These are phyloP conservation scores for Phialophora chinensis DNA, from an alignment of 2,329 filamentous ascomycete genomes.

Conservation along the genomic window DNA sequence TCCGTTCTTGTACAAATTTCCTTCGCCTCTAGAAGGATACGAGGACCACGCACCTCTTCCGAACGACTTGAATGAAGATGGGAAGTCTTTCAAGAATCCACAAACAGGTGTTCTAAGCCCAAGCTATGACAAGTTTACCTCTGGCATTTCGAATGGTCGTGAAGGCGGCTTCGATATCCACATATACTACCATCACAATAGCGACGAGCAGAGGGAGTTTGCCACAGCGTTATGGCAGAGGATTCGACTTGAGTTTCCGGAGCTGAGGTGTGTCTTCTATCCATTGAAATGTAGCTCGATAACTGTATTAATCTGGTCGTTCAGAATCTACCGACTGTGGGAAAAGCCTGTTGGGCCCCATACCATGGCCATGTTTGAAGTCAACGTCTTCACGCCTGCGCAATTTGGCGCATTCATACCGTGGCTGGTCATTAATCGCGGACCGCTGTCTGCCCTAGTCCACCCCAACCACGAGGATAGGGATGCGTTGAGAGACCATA, in stretches of 20 bases:
- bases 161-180: slow-evolving; percentile 77
- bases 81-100: slow-evolving; percentile 77
- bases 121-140: slow-evolving; percentile 72
- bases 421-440: slow-evolving; percentile 82
- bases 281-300: background rate
- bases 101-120: slow-evolving; percentile 65
- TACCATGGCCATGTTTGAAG: slow-evolving; percentile 87
- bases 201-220: slow-evolving; percentile 67
- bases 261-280: slow-evolving; percentile 42
- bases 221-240: slow-evolving; percentile 77
- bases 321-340: slow-evolving; percentile 75
- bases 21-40: slow-evolving; percentile 60
- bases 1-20: slow-evolving; percentile 60
- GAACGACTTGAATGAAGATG: slow-evolving; percentile 68
- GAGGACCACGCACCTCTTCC: slow-evolving; percentile 56
- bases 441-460: slow-evolving; percentile 76
- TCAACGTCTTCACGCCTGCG: slow-evolving; percentile 81
- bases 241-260: slow-evolving; percentile 75
- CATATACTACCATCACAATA: slow-evolving; percentile 76
- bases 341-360: slow-evolving; percentile 81
- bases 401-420: slow-evolving; percentile 89
- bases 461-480: slow-evolving; percentile 79
- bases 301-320: background rate
- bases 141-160: slow-evolving; percentile 67
- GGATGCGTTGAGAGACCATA: slow-evolving; percentile 56